Conservation (phyloP, 169 alveolate species). For the Prorocentrum cordatum region DNA sequence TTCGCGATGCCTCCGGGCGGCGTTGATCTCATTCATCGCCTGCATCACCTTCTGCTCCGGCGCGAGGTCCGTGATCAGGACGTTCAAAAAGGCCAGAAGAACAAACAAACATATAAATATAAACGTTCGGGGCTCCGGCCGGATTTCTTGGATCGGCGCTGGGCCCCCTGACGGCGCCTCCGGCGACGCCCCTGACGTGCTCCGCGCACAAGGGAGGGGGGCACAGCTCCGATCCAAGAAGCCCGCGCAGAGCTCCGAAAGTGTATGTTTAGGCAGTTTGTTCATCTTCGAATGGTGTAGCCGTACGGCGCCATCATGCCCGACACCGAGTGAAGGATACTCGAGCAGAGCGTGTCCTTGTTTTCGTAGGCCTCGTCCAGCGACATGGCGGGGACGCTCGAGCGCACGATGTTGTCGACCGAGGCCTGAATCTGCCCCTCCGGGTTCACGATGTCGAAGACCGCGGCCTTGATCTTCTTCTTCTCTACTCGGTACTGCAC, state of each 20-base stretch:
- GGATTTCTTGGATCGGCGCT: too few species aligned
- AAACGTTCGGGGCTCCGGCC: too few species aligned
- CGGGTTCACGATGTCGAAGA: background rate
- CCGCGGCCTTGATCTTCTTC: conserved; percentile 10
- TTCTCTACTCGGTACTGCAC: conserved; percentile 15
- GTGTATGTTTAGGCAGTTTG: background rate
- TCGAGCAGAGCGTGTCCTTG: background rate
- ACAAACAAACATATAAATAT: too few species aligned
- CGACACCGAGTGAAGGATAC: background rate
- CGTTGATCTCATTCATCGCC: conserved; percentile 17
- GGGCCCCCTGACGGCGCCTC: too few species aligned
- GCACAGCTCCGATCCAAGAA: background rate
- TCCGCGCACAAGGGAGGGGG: background rate
- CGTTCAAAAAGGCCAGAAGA: too few species aligned
- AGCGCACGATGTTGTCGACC: conserved; percentile 13
- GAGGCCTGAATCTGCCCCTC: background rate
- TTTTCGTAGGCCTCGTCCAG: conserved; percentile 22
- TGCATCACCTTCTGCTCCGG: background rate
- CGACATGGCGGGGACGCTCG: conserved; percentile 18
- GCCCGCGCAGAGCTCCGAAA: background rate
- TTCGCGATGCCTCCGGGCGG: background rate
- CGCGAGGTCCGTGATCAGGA: background rate
- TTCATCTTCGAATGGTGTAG: conserved; percentile 2
- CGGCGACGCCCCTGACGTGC: too few species aligned
- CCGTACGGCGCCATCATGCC: conserved; percentile 24